Evolutionary conservation across 371 early-diverging fungal genomes (phyloP), one percentile per base, ranked within the genome.

Genomic region (Saksenaea vasiformis): DNA sequence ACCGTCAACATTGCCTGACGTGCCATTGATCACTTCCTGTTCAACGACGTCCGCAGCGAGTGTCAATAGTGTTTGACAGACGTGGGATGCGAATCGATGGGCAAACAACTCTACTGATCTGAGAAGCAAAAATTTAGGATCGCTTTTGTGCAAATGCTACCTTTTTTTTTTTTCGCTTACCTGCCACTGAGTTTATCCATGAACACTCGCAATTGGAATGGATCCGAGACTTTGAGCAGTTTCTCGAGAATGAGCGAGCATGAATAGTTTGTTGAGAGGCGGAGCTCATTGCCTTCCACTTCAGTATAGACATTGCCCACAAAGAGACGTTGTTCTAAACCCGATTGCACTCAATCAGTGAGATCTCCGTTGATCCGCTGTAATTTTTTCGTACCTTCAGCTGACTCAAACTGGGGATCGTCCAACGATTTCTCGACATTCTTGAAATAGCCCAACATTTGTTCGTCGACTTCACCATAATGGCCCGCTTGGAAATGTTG

Each of bases 1-100:
- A 54, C 66, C 61, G 24, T 61, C 53, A 60, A 73, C 71, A 28
- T 68, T 36, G 1, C 71, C 59, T 19, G 72, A 59, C 54, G 67
- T 66, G 19, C 77, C 67, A 47, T 78, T 70, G 17, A 64, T 72
- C 41, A 90, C 84, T 67, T 94, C 93, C 31, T 88, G 77, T 57
- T 93, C 91, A 9, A 94, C 83, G 13, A 89, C 83, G 58, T 88
- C 87, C 0, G 90, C 88, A n/a, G 87, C 85, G 7, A 93, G 70
- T 0, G 85, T 81, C 56, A 94, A 69, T 10, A 93, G 65, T 3
- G 93, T 91, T 72, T 95, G 95, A 56, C 85, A 83, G 1, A 93
- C 93, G 56, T 95, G 95, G 2, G 94, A 94, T 5, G 90, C 93
- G 62, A 91, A 94, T 54, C 90, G 89, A 72, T 95, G 93, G 5